Evolutionary conservation across 805 yeast genomes (phyloP).

Genomic region (Middelhovenomyces tepae): DNA sequence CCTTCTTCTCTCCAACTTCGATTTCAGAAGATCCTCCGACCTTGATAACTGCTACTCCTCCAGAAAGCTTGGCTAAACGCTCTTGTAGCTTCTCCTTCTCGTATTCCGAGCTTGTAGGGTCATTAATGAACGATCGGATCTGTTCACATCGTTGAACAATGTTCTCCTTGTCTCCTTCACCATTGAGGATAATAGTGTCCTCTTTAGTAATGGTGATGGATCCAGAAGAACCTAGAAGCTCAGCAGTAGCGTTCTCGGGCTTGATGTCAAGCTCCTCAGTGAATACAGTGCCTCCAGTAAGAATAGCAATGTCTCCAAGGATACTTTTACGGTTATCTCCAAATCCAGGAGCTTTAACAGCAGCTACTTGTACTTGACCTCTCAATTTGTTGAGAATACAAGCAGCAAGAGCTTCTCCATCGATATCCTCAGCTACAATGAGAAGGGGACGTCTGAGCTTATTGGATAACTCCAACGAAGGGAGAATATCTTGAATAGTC

Average conservation of each 20-base stretch:
- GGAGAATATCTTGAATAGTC: slow-evolving; percentile 82
- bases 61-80: slow-evolving; percentile 92
- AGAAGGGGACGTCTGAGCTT: slow-evolving; percentile 88
- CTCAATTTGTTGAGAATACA: slow-evolving; percentile 94
- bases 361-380: slow-evolving; percentile 96
- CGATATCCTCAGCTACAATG: slow-evolving; percentile 90
- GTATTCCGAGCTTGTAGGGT: slow-evolving; percentile 68
- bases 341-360: slow-evolving; percentile 97
- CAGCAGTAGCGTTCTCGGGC: slow-evolving; percentile 89
- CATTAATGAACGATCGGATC: slow-evolving; percentile 73
- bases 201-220: slow-evolving; percentile 89
- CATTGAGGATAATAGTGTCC: slow-evolving; percentile 89
- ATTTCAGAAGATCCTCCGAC: slow-evolving; percentile 97
- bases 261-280: slow-evolving; percentile 93
- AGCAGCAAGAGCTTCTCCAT: slow-evolving; percentile 98
- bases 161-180: slow-evolving; percentile 78
- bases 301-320: slow-evolving; percentile 88
- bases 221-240: slow-evolving; percentile 84
- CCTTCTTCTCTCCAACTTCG: slow-evolving; percentile 99
- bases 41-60: slow-evolving; percentile 97
- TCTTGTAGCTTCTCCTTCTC: slow-evolving; percentile 96
- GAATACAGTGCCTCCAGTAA: slow-evolving; percentile 80
- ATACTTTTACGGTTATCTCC: slow-evolving; percentile 98
- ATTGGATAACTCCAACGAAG: slow-evolving; percentile 87
- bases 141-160: slow-evolving; percentile 86